Percentiles rank a stretch among this genome's conserved stretches.
phyloP scores from a whole-genome alignment of 257 asterid species.

The Solanum corneliomulleri region DNA sequence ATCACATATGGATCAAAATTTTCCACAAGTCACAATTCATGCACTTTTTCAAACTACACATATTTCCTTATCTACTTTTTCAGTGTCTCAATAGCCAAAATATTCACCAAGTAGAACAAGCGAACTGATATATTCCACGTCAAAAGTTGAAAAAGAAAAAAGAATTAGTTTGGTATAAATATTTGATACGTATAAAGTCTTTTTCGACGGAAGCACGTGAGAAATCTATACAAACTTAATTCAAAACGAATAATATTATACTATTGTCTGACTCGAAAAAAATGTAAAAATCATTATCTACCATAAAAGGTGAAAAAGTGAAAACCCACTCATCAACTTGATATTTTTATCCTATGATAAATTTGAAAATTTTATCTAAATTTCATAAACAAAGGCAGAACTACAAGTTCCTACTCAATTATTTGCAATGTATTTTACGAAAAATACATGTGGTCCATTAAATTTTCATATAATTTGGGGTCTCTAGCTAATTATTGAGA shows the following conservation, averaged over 20 bases:
- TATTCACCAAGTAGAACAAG: background rate
- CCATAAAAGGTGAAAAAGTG: background rate
- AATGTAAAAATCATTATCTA: background rate
- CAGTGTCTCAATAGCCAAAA: background rate
- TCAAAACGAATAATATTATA: no score
- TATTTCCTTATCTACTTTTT: background rate
- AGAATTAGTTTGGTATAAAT: no score
- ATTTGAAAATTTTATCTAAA: background rate
- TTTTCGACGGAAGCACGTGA: fast-evolving
- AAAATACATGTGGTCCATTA: background rate
- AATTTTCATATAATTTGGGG: background rate
- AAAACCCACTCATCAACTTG: background rate
- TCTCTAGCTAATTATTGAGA: background rate
- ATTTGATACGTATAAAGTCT: no score
- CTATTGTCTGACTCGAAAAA: no score
- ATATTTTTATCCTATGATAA: background rate
- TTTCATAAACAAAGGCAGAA: background rate
- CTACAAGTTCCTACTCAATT: background rate
- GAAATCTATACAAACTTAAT: no score
- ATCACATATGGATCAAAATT: background rate
- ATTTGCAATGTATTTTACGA: background rate
- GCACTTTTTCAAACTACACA: background rate
- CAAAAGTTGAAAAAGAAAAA: background rate
- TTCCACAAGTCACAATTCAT: background rate
- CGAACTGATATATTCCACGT: background rate